Evolutionary conservation across 2,329 filamentous ascomycete genomes (phyloP).

Genomic region (Phyllosticta capitalensis): DNA sequence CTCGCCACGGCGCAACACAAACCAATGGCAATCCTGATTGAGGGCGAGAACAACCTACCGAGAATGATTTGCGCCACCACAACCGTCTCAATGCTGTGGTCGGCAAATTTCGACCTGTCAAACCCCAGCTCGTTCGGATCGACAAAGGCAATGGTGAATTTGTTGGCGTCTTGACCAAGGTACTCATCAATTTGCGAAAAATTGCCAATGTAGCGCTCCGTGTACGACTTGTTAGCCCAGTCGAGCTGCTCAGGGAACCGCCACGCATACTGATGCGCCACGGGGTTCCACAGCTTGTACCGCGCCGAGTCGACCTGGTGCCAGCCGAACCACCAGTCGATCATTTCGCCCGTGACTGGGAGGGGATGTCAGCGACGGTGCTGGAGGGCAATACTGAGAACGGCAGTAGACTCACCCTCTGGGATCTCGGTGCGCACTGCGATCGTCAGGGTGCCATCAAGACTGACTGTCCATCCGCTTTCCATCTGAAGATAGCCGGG

Average conservation of each 20-base stretch:
- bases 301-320: constrained; percentile 1
- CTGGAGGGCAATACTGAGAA: neutral
- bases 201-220: neutral
- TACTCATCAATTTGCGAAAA: constrained; percentile 5
- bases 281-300: constrained; percentile 4
- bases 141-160: neutral
- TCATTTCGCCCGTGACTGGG: neutral
- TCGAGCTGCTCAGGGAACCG: neutral
- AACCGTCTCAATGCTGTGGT: neutral
- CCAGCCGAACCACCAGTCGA: constrained; percentile 7
- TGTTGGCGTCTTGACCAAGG: neutral
- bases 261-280: constrained; percentile 6
- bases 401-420: neutral
- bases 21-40: neutral
- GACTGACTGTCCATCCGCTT: neutral
- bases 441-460: neutral
- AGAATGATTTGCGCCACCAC: neutral
- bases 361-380: neutral
- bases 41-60: neutral
- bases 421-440: constrained; percentile 1
- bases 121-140: constrained; percentile 2
- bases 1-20: neutral
- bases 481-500: constrained; percentile 1
- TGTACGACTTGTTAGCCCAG: neutral
- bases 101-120: neutral